A percentile compares a stretch with the other conserved stretches of the same genome.
Evolutionary conservation across 164 flowering plant genomes (phyloP).

Genomic region (Vitis amurensis): DNA sequence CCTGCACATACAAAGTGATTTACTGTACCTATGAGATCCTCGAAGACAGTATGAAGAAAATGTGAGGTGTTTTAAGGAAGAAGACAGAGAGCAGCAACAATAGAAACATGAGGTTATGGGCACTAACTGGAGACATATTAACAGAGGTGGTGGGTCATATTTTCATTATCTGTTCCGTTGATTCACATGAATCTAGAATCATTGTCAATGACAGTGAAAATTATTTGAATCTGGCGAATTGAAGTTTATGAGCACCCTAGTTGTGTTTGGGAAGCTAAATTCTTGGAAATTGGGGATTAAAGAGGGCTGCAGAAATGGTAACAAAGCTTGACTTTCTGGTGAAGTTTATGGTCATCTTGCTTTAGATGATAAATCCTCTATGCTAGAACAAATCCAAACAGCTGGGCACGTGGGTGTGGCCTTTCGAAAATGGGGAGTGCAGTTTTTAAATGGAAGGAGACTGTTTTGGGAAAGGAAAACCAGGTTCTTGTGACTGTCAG

Average conservation of each 20-base stretch:
- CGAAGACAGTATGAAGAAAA: conserved; percentile 92
- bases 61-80: conserved; percentile 14
- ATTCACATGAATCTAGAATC: conserved; percentile 81
- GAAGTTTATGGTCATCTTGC: too few species aligned
- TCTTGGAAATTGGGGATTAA: conserved; percentile 85
- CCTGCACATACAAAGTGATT: conserved; percentile 91
- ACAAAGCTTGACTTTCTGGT: too few species aligned
- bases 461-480: too few species aligned
- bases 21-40: conserved; percentile 86
- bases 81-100: too few species aligned
- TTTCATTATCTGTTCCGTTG: conserved; percentile 91
- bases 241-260: conserved; percentile 98
- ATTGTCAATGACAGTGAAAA: conserved; percentile 95
- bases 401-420: too few species aligned
- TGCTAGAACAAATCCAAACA: too few species aligned
- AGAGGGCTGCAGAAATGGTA: too few species aligned
- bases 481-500: too few species aligned
- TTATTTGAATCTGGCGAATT: conserved; percentile 36
- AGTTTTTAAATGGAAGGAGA: too few species aligned
- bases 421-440: too few species aligned
- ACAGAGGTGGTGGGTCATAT: conserved; percentile 98
- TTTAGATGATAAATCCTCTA: too few species aligned
- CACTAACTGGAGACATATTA: conserved; percentile 70
- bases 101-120: conserved; percentile 69
- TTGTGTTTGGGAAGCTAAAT: conserved; percentile 97